Percentiles rank a stretch among this genome's conserved stretches.
Evolutionary conservation across 148 eudicot genomes (phyloP).

Genomic region (Bassia scoparia): DNA sequence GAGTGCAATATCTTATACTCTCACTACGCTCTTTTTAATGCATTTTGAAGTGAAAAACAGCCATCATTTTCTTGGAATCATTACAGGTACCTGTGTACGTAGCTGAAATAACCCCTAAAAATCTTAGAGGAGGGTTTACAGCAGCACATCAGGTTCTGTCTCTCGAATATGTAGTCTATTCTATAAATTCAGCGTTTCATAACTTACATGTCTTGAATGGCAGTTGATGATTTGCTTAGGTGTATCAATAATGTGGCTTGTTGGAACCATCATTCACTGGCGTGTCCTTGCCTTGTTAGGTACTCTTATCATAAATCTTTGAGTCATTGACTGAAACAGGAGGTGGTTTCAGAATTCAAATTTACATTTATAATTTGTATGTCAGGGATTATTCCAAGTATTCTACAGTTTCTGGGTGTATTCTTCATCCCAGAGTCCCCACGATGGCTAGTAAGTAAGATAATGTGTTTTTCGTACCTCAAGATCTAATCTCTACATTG

Average conservation of each 20-base stretch:
- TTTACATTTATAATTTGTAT: slow-evolving; percentile 11
- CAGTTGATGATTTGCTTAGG: slow-evolving; percentile 74
- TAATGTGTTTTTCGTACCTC: background rate
- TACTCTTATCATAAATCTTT: slow-evolving; percentile 19
- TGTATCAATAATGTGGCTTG: slow-evolving; percentile 49
- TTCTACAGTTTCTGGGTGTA: slow-evolving; percentile 52
- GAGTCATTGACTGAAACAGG: background rate
- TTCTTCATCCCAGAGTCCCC: slow-evolving; percentile 81
- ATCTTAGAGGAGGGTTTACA: slow-evolving; percentile 73
- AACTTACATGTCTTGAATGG: slow-evolving; percentile 22
- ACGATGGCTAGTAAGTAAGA: slow-evolving; percentile 62
- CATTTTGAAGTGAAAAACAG: background rate
- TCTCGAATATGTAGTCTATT: slow-evolving; percentile 1
- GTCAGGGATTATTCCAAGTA: slow-evolving; percentile 59
- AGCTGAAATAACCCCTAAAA: slow-evolving; percentile 85
- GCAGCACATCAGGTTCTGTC: slow-evolving; percentile 63
- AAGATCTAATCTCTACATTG: background rate
- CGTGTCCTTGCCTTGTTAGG: slow-evolving; percentile 57
- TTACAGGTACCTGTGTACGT: slow-evolving; percentile 77
- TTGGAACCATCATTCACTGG: slow-evolving; percentile 57
- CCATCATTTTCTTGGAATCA: background rate
- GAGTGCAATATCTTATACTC: slow-evolving; percentile 12
- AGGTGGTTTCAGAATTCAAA: background rate
- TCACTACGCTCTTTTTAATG: background rate
- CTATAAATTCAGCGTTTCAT: background rate